Percentiles rank a stretch among this genome's conserved stretches.
phyloP scores from a whole-genome alignment of 495 filamentous ascomycete species.

The Astrothelium subdiscretum region DNA sequence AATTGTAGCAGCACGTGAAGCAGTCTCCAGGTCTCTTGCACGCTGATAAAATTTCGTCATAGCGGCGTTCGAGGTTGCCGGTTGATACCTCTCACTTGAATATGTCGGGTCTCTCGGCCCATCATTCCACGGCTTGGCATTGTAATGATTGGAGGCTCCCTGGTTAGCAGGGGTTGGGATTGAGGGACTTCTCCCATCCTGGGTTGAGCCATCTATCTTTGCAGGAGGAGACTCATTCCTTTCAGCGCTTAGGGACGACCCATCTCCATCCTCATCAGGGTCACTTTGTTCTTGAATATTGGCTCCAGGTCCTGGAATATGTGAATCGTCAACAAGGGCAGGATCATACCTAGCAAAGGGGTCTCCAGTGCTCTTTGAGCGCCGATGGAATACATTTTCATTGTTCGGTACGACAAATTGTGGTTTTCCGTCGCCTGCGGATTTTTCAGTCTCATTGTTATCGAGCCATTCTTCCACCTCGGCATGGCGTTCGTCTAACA shows the following conservation, averaged over 20 bases:
- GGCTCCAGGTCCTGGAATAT: slow-evolving; percentile 22
- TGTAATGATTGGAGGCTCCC: background rate
- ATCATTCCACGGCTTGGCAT: slow-evolving; percentile 17
- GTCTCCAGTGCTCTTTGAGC: slow-evolving; percentile 24
- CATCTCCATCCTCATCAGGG: slow-evolving; percentile 18
- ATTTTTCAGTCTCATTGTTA: slow-evolving; percentile 19
- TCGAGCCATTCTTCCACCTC: slow-evolving; percentile 24
- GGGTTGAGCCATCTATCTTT: slow-evolving; percentile 9
- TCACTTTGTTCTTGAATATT: slow-evolving; percentile 23
- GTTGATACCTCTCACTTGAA: slow-evolving; percentile 16
- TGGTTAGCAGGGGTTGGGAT: slow-evolving; percentile 5
- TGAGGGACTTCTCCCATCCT: slow-evolving; percentile 12
- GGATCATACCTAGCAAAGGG: slow-evolving; percentile 11
- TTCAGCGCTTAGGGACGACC: slow-evolving; percentile 8
- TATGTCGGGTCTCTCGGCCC: background rate
- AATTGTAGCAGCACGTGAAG: slow-evolving; percentile 24
- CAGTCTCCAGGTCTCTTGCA: slow-evolving; percentile 22
- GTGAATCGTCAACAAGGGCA: slow-evolving; percentile 16
- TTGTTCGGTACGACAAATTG: slow-evolving; percentile 5
- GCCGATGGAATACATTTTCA: slow-evolving; percentile 7
- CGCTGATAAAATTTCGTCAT: slow-evolving; percentile 23
- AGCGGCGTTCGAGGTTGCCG: slow-evolving; percentile 23
- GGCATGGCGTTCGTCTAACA: slow-evolving; percentile 20
- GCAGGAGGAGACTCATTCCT: slow-evolving; percentile 20
- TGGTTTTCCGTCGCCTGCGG: slow-evolving; percentile 8